Evolutionary conservation across 148 eudicot species (phyloP), one percentile per base, ranked within the genome.

Genomic region (Cornus suecica): DNA sequence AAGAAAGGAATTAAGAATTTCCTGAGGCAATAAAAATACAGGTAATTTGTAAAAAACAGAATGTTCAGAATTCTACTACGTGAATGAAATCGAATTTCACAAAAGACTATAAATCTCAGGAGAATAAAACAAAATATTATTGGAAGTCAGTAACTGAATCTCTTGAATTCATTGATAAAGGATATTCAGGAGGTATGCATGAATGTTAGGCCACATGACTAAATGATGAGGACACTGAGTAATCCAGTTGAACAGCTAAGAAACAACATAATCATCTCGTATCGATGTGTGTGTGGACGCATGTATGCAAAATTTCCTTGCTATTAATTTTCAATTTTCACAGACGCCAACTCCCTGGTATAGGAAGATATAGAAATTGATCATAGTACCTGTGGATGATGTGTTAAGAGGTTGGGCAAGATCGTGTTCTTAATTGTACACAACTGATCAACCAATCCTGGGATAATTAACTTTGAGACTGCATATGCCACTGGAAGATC

Each of bases 401-500:
- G 86, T 69, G 64, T 73, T 42, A 83, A 83, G 69, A 90, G 81
- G 77, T 85, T 78, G 23, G 90, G 88, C 30, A 78, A 79, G 34
- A 82, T 74, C 52, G 78, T 68, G 74, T 73, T 84, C 88, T 86
- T 95, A 87, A 88, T 80, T 34, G 92, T 76, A 70, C 83, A 79
- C 69, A 95, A 67, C 86, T 95, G 99, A 77, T 91, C 91, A 80
- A 84, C 80, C 69, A 95, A 73, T 65, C 90, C 99, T 61, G 97
- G 99, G 77, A 95, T 84, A 54, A 95, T 52, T 68, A 95, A 82
- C 76, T 87, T 87, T 76, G 97, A 87, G 76, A 93, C 78, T 69
- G 91, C 86, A 71, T 79, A 68, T 66, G 76, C 70, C 66, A 95
- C 81, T 78, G 91, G 87, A 77, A 95, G 88, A 73, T 86, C 83